Percentiles rank a stretch among this genome's conserved stretches.
Conservation (phyloP, 306 rosid species). For the Comarum palustre region DNA sequence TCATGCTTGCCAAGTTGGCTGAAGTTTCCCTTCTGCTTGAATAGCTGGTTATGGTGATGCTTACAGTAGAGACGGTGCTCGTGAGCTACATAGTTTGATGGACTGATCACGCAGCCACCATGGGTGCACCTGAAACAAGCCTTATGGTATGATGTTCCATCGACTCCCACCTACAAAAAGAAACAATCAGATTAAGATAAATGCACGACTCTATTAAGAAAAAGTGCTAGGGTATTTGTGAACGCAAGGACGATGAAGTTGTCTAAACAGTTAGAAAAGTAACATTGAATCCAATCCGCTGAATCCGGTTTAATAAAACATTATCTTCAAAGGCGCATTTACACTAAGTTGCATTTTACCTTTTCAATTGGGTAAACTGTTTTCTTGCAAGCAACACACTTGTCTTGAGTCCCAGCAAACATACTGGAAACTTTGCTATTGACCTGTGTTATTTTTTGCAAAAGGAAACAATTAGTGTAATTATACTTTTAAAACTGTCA, state of each 20-base stretch:
- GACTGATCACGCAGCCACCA: slow-evolving; percentile 88
- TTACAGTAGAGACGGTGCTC: slow-evolving; percentile 82
- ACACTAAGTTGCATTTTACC: slow-evolving; percentile 36
- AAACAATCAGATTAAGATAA: neutral
- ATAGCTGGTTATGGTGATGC: slow-evolving; percentile 90
- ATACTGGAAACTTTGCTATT: slow-evolving; percentile 68
- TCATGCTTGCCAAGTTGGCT: slow-evolving; percentile 66
- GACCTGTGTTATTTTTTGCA: slow-evolving; percentile 42
- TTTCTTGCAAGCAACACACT: slow-evolving; percentile 79
- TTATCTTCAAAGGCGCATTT: neutral
- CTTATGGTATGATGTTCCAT: slow-evolving; percentile 76
- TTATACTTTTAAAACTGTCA: neutral
- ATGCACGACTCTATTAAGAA: neutral
- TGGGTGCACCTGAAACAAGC: slow-evolving; percentile 79
- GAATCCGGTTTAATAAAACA: neutral
- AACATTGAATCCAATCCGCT: neutral
- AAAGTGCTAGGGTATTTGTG: neutral
- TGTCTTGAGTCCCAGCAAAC: slow-evolving; percentile 89
- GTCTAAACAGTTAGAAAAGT: neutral
- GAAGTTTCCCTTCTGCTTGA: slow-evolving; percentile 88
- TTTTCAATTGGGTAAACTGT: slow-evolving; percentile 92
- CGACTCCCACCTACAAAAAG: slow-evolving; percentile 67
- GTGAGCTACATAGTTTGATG: slow-evolving; percentile 87
- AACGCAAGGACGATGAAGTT: neutral
- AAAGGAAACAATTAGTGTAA: neutral